Conservation (phyloP, 2,329 filamentous ascomycete genomes). For the Periconia sp. region DNA sequence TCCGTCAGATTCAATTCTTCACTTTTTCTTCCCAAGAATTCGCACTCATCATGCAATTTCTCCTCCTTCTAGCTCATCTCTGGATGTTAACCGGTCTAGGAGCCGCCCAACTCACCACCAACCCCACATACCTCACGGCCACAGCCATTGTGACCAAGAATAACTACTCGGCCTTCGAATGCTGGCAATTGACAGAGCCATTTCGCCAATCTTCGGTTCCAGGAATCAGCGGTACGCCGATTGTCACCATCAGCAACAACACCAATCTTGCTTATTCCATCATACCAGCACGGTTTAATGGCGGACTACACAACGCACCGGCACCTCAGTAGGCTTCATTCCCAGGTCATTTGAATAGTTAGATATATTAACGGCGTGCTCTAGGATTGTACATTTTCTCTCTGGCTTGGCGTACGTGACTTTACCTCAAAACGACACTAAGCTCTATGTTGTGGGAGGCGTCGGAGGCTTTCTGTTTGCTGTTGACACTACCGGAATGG, state of each 20-base stretch:
- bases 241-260: constrained; percentile 21
- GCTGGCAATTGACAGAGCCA: constrained; percentile 35
- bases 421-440: constrained; percentile 23
- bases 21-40: no score
- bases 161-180: constrained; percentile 37
- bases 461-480: constrained; percentile 35
- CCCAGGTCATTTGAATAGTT: background rate
- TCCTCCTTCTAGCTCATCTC: background rate
- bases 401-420: constrained; percentile 38
- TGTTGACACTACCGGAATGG: constrained; percentile 30
- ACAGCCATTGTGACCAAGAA: constrained; percentile 37
- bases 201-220: constrained; percentile 27
- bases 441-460: constrained; percentile 37
- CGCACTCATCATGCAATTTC: background rate
- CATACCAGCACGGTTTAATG: constrained; percentile 35
- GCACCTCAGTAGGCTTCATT: constrained; percentile 24
- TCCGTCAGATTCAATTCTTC: background rate
- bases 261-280: constrained; percentile 31
- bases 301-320: constrained; percentile 39
- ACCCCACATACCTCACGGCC: constrained; percentile 27
- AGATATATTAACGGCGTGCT: background rate
- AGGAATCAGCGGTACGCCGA: constrained; percentile 26
- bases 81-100: background rate
- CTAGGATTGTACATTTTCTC: constrained; percentile 33
- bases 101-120: constrained; percentile 11